Conservation (phyloP, 176 grass and related monocot genomes). For the Chloris gayana region DNA sequence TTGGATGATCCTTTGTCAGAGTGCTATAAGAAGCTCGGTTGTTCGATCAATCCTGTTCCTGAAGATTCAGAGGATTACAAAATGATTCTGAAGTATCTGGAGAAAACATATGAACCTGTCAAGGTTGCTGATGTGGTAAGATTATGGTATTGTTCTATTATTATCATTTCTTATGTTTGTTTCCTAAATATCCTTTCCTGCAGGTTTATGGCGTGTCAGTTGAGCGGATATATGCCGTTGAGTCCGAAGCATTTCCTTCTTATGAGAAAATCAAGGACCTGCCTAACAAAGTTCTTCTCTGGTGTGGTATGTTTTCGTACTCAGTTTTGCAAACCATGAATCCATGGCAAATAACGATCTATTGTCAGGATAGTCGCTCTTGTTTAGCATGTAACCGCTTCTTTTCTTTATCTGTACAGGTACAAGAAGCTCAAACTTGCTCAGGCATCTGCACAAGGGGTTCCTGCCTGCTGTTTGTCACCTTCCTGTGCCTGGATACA, state of each 20-base stretch:
- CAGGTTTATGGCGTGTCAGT: constrained; percentile 67
- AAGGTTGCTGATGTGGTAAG: constrained; percentile 66
- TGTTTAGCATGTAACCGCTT: neutral
- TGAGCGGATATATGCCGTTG: constrained; percentile 65
- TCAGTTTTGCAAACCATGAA: neutral
- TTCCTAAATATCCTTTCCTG: neutral
- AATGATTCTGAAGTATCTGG: constrained; percentile 77
- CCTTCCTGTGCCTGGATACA: constrained; percentile 79
- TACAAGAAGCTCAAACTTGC: constrained; percentile 76
- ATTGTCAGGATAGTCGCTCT: neutral
- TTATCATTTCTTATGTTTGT: neutral
- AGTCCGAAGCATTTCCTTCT: constrained; percentile 58
- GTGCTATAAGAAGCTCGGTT: constrained; percentile 59
- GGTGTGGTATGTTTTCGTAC: constrained; percentile 66
- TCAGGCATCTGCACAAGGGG: constrained; percentile 69
- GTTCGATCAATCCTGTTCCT: constrained; percentile 52
- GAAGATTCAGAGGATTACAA: constrained; percentile 78
- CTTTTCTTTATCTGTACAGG: constrained; percentile 27
- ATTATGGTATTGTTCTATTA: neutral
- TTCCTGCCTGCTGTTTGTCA: constrained; percentile 66
- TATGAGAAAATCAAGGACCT: constrained; percentile 66
- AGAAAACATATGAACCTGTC: constrained; percentile 77
- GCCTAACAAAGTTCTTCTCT: constrained; percentile 83
- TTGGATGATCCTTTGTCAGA: constrained; percentile 70
- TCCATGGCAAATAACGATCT: neutral